Evolutionary conservation across 202 grass and related monocot species (phyloP).

Genomic region (Dendrocalamus latiflorus): DNA sequence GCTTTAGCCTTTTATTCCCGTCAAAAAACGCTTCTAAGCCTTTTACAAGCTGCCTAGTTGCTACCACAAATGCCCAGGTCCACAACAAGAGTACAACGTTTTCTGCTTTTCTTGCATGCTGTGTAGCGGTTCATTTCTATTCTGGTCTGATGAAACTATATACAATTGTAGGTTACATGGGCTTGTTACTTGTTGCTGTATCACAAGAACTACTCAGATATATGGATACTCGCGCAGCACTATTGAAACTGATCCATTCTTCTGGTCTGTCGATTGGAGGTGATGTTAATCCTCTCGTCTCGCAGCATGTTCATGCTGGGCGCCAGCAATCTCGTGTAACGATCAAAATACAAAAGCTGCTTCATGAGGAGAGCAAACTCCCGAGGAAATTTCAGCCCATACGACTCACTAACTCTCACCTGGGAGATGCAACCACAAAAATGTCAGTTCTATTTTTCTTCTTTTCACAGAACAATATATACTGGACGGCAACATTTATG

Average conservation of each 20-base stretch:
- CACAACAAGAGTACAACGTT: background rate
- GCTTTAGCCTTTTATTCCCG: no score
- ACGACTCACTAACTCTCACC: slow-evolving; percentile 93
- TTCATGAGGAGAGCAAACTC: slow-evolving; percentile 96
- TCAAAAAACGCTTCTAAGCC: no score
- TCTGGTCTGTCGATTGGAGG: slow-evolving; percentile 58
- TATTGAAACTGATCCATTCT: slow-evolving; percentile 26
- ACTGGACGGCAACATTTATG: background rate
- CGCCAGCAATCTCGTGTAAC: slow-evolving; percentile 81
- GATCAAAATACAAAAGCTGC: slow-evolving; percentile 94
- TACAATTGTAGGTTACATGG: slow-evolving; percentile 11
- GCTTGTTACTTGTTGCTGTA: background rate
- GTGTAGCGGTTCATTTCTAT: background rate
- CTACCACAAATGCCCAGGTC: background rate
- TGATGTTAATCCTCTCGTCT: slow-evolving; percentile 74
- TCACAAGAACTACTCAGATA: background rate
- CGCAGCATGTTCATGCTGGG: slow-evolving; percentile 93
- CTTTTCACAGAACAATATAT: background rate
- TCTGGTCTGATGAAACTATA: slow-evolving; percentile 15
- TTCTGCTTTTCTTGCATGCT: background rate
- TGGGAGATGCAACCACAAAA: slow-evolving; percentile 32
- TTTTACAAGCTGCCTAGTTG: background rate
- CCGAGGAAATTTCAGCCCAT: slow-evolving; percentile 86
- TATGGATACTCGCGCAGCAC: background rate
- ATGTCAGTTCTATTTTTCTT: slow-evolving; percentile 12